Base-by-base conservation (phyloP, 2,329 filamentous ascomycete species). In the Cadophora gregata region DNA sequence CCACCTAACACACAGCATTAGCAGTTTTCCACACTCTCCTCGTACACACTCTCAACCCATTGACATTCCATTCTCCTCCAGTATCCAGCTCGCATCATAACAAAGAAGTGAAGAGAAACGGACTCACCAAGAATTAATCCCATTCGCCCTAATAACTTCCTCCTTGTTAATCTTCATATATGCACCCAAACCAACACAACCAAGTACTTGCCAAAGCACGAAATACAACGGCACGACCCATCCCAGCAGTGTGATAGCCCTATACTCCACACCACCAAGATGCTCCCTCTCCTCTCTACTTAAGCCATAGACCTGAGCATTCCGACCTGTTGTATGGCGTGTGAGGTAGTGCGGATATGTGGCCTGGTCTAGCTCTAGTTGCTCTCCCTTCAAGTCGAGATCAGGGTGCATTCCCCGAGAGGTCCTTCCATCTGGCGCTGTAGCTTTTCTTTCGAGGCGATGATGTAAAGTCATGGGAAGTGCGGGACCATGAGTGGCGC, bases 211-310 rank as follows among this genome's bases (percentile, higher is more conserved):
- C 82, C 85, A 90, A 2, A 80, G 68, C 33, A 85, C 74, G 29
- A 85, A 88, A 74, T 91, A 91, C 6, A 85, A 68, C 0, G 87
- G 87, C 6, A 91, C 87, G 24, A 88, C 74, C 70, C 85, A 80
- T 2, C 86, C 81, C 1, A 91, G 80, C 5, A 90, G 77, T 58
- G 82, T 82, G 24, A 91, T 81, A 19, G 88, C 88, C 50, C 86
- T 83, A 73, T 90, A 90, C 75, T 91, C 88, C 64, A 83, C 85
- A 0, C 88, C 87, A 29, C 88, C 88, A 0, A 90, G 79, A 31
- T 82, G 79, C 62, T 87, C 84, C 42, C 86, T 81, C 71, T 89
- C 85, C 16, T 82, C 80, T 24, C 80, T 79, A 0, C 80, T 81
- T 45, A 89, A 77, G 53, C 83, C 81, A 71, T 84, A 81, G 66